A percentile compares a stretch with the other conserved stretches of the same genome.
Evolutionary conservation across 2,329 filamentous ascomycete species (phyloP).

Genomic region (Claviceps africana): DNA sequence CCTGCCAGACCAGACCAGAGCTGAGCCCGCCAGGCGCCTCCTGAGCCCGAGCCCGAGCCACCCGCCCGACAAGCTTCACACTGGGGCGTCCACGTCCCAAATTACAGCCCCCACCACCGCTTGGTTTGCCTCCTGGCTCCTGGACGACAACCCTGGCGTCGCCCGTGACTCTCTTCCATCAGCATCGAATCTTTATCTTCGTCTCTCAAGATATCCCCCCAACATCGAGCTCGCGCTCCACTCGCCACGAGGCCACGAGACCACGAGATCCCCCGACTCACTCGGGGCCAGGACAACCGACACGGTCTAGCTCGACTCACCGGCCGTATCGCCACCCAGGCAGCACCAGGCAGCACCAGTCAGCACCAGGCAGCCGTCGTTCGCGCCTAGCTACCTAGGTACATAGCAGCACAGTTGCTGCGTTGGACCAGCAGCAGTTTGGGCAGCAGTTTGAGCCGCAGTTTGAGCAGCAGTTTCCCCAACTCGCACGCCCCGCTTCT

Average conservation of each 20-base stretch:
- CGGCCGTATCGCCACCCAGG: not conserved
- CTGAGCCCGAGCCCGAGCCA: too few relatives aligned
- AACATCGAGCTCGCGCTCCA: not conserved
- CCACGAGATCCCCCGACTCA: not conserved
- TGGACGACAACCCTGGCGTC: slow-evolving; percentile 1
- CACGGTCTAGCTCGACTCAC: not conserved
- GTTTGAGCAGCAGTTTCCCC: not conserved
- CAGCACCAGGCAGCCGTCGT: not conserved
- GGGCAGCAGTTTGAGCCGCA: too few relatives aligned
- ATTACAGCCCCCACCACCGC: not conserved
- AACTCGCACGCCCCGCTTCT: slow-evolving; percentile 7
- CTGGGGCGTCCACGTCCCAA: too few relatives aligned
- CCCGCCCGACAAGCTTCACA: too few relatives aligned
- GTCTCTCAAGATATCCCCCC: not conserved
- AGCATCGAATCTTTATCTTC: not conserved
- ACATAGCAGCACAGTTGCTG: too few relatives aligned
- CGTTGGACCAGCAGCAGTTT: not conserved
- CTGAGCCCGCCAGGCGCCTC: too few relatives aligned
- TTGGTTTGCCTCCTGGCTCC: slow-evolving; percentile 1
- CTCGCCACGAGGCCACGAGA: not conserved
- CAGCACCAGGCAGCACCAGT: too few relatives aligned
- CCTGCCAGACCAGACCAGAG: too few relatives aligned
- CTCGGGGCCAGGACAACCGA: not conserved
- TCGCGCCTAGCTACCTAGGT: not conserved
- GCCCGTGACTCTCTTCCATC: not conserved